Evolutionary conservation across 2,329 filamentous ascomycete genomes (phyloP).

Genomic region (Trichophyton benhamiae): DNA sequence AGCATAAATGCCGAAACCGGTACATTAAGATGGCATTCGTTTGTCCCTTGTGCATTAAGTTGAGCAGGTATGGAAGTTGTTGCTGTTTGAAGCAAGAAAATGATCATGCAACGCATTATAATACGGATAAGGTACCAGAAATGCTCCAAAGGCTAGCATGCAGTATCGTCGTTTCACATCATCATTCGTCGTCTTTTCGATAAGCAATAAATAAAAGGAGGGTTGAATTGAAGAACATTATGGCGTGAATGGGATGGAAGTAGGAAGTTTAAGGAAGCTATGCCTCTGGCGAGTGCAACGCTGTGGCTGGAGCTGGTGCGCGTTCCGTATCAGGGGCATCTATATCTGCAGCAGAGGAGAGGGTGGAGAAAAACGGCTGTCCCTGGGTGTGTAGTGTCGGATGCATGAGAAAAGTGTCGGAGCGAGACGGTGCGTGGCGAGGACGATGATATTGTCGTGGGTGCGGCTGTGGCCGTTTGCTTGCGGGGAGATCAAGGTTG

Average conservation of each 20-base stretch:
- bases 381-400: background rate
- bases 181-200: background rate
- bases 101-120: background rate
- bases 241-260: background rate
- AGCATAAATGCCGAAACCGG: background rate
- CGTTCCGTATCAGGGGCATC: background rate
- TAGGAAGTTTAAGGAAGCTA: background rate
- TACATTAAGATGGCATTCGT: background rate
- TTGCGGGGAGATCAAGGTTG: conserved; percentile 27
- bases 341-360: background rate
- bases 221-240: background rate
- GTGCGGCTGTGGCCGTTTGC: conserved; percentile 12
- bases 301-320: background rate
- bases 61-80: background rate
- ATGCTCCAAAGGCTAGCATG: background rate
- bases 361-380: background rate
- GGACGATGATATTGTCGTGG: conserved; percentile 19
- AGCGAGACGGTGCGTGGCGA: conserved; percentile 32
- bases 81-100: background rate
- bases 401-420: conserved; percentile 30
- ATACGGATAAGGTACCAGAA: background rate
- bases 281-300: background rate
- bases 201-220: background rate
- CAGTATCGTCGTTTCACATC: background rate
- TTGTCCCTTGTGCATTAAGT: background rate